Conservation (phyloP, 768 basidiomycete genomes). For the Russula olivacea region DNA sequence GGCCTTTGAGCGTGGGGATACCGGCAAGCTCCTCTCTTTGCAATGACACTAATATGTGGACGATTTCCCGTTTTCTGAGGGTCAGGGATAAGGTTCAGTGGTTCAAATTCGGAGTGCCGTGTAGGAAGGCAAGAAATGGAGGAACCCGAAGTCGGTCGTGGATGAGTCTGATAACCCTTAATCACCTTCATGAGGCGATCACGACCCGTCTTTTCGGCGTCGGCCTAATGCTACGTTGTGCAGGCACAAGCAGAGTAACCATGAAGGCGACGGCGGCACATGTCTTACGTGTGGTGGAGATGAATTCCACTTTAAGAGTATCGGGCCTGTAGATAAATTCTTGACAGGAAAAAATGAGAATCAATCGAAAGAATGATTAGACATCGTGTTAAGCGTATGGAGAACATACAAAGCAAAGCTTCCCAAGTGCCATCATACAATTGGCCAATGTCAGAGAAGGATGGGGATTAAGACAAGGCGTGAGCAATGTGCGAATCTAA, state of each 20-base stretch:
- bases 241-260: not conserved
- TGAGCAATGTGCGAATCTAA: not conserved
- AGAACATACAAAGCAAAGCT: not conserved
- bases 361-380: not conserved
- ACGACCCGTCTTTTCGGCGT: not conserved
- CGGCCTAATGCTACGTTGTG: not conserved
- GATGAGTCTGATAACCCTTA: not conserved
- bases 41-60: too few species aligned
- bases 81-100: not conserved
- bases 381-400: not conserved
- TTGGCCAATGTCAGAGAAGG: too few species aligned
- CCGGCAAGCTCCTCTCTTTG: not conserved
- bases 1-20: not conserved
- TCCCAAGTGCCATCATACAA: too few species aligned
- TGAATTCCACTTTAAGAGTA: not conserved
- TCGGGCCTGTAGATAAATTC: not conserved
- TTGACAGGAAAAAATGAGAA: not conserved
- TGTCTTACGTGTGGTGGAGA: not conserved
- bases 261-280: not conserved
- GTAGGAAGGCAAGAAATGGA: not conserved
- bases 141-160: not conserved
- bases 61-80: not conserved
- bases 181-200: not conserved
- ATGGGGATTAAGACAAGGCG: too few species aligned
- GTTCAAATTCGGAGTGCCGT: not conserved